Conservation (phyloP, 306 rosid genomes). For the Acacia confusa region DNA sequence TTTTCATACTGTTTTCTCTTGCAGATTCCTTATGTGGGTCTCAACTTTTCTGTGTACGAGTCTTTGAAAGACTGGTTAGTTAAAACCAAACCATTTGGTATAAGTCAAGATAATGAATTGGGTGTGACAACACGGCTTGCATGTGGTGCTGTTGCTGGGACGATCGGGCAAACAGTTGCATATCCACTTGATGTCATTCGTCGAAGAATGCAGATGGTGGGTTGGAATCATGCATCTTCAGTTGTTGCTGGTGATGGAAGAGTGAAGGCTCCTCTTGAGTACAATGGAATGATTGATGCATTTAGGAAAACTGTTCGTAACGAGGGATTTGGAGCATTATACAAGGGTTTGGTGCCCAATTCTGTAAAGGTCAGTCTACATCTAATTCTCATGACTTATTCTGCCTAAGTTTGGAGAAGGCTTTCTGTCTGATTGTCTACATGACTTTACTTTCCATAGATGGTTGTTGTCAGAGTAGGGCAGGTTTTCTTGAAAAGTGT, state of each 20-base stretch:
- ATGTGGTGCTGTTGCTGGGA: slow-evolving; percentile 99
- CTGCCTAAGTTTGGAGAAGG: background rate
- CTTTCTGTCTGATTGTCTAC: background rate
- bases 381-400: slow-evolving; percentile 23
- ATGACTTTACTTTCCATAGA: slow-evolving; percentile 5
- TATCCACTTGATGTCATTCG: slow-evolving; percentile 99
- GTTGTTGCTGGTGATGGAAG: slow-evolving; percentile 87
- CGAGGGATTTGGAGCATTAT: slow-evolving; percentile 94
- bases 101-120: slow-evolving; percentile 70
- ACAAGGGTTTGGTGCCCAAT: slow-evolving; percentile 99
- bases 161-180: slow-evolving; percentile 96
- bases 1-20: slow-evolving; percentile 17
- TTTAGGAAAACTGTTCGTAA: slow-evolving; percentile 93
- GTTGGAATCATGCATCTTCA: slow-evolving; percentile 94
- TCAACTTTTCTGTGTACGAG: slow-evolving; percentile 97
- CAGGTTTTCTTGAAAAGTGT: background rate
- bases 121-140: slow-evolving; percentile 86
- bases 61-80: slow-evolving; percentile 90
- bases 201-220: slow-evolving; percentile 99
- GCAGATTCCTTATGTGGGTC: slow-evolving; percentile 98
- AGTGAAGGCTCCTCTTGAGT: slow-evolving; percentile 71
- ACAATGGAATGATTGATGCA: slow-evolving; percentile 93
- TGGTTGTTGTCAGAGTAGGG: background rate
- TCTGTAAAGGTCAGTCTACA: slow-evolving; percentile 80
- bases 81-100: slow-evolving; percentile 70